Percentiles rank a stretch among this genome's conserved stretches.
Conservation (phyloP, 148 eudicot genomes). For the Drosera capensis region DNA sequence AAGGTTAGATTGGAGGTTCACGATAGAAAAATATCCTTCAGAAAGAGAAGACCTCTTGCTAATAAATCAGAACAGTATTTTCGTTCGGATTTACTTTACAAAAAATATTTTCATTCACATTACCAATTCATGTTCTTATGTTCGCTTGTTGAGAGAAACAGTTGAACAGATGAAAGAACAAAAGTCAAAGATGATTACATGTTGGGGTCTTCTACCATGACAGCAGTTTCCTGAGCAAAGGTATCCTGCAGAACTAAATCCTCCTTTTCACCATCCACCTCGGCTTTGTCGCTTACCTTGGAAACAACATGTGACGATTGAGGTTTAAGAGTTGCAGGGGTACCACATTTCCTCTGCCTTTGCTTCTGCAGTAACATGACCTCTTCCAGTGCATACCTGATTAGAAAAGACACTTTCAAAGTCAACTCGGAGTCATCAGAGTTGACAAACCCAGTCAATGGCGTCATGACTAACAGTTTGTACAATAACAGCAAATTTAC, state of each 20-base stretch:
- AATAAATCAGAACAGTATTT: too few relatives aligned
- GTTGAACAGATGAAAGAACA: not conserved
- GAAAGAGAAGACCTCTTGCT: too few relatives aligned
- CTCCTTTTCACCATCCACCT: constrained; percentile 75
- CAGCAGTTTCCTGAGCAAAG: constrained; percentile 97
- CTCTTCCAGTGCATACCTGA: constrained; percentile 81
- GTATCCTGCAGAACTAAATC: constrained; percentile 95
- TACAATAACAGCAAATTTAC: not conserved
- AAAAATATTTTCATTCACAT: too few relatives aligned
- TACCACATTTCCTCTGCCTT: constrained; percentile 66
- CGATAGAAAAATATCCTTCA: too few relatives aligned
- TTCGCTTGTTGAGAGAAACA: not conserved
- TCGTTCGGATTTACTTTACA: too few relatives aligned
- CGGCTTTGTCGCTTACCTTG: constrained; percentile 33
- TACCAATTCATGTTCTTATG: not conserved
- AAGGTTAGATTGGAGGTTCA: too few relatives aligned
- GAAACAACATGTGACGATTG: constrained; percentile 22
- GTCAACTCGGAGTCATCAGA: not conserved
- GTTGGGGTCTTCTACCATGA: constrained; percentile 93
- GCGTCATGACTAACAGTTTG: too few relatives aligned
- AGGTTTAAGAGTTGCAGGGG: constrained; percentile 37
- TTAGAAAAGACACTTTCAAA: constrained; percentile 1
- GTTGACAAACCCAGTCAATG: not conserved
- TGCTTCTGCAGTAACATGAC: constrained; percentile 82
- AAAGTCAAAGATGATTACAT: constrained; percentile 29